A percentile compares a stretch with the other conserved stretches of the same genome.
These are phyloP conservation scores for Alternaria hordeiaustralica DNA, from an alignment of 2,329 filamentous ascomycete genomes.

Conservation along the genomic window DNA sequence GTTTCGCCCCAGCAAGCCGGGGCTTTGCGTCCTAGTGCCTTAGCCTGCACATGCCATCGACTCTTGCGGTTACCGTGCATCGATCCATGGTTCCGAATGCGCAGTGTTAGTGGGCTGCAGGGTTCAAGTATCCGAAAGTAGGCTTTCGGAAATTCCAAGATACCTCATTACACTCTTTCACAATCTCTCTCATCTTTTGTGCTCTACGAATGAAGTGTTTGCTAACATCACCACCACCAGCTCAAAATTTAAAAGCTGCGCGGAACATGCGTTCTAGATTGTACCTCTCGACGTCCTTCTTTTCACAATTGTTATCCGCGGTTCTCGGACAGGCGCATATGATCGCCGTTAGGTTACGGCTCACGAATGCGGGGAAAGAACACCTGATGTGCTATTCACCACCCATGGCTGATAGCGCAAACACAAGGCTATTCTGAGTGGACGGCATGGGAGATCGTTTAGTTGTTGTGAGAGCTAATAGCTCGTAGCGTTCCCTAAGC, in stretches of 20 bases:
- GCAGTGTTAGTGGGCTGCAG: not conserved
- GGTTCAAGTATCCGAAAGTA: not conserved
- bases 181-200: not conserved
- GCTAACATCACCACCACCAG: not conserved
- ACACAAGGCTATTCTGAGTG: not conserved
- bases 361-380: conserved; percentile 4
- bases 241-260: not conserved
- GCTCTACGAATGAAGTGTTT: not conserved
- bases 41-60: not conserved
- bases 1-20: not conserved
- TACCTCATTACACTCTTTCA: not conserved
- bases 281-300: not conserved
- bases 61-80: not conserved
- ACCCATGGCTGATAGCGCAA: not conserved
- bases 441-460: not conserved
- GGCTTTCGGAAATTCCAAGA: not conserved
- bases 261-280: not conserved
- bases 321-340: not conserved
- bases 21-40: not conserved
- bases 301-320: not conserved
- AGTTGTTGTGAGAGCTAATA: not conserved
- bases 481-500: not conserved
- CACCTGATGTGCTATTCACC: conserved; percentile 2
- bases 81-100: not conserved
- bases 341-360: not conserved